Evolutionary conservation across 2,329 filamentous ascomycete species (phyloP).

Genomic region (Torrubiellomyces zombiae): DNA sequence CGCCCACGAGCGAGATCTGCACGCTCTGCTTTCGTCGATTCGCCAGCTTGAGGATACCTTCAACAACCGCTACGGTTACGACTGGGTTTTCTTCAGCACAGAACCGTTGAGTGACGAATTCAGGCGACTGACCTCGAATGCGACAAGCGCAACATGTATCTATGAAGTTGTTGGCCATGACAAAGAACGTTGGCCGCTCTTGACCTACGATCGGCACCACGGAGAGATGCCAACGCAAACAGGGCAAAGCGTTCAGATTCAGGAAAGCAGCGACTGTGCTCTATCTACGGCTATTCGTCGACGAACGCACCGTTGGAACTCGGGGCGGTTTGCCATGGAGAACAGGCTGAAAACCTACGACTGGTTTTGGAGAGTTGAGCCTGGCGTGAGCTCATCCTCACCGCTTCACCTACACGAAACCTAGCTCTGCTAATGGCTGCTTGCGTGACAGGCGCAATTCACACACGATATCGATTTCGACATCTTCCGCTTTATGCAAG

Average conservation of each 20-base stretch:
- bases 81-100: conserved; percentile 81
- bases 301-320: conserved; percentile 72
- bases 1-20: conserved; percentile 14
- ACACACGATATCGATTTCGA: conserved; percentile 58
- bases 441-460: conserved; percentile 28
- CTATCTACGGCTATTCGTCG: conserved; percentile 47
- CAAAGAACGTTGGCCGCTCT: conserved; percentile 42
- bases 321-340: conserved; percentile 67
- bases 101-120: conserved; percentile 64
- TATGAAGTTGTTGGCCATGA: conserved; percentile 61
- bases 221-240: conserved; percentile 2
- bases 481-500: conserved; percentile 71
- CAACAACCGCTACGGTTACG: conserved; percentile 71
- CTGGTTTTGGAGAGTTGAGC: conserved; percentile 45
- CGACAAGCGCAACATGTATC: conserved; percentile 52
- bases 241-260: conserved; percentile 1
- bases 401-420: background rate
- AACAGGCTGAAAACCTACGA: conserved; percentile 45
- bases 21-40: conserved; percentile 24
- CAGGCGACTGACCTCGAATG: conserved; percentile 48
- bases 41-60: conserved; percentile 39
- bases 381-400: conserved; percentile 28
- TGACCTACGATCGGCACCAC: conserved; percentile 1
- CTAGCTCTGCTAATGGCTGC: background rate
- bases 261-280: conserved; percentile 25